Percentiles rank a stretch among this genome's conserved stretches.
Evolutionary conservation across 2,329 filamentous ascomycete genomes (phyloP).

Genomic region (Sclerotinia subarctica): DNA sequence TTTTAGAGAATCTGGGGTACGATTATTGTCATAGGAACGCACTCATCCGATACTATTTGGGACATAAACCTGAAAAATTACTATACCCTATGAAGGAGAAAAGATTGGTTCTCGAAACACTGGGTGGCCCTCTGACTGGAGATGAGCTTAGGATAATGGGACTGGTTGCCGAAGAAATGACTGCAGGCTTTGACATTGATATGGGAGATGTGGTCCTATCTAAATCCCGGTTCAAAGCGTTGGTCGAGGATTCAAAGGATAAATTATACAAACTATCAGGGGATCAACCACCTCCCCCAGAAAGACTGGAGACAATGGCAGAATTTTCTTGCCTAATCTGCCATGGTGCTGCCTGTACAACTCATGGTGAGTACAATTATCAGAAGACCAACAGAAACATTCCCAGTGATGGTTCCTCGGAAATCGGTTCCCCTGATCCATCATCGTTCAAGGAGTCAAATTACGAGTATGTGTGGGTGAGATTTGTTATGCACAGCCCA

Average conservation of each 20-base stretch:
- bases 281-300: not conserved
- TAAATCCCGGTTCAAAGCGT: slow-evolving; percentile 28
- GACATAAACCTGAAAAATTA: slow-evolving; percentile 8
- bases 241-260: slow-evolving; percentile 24
- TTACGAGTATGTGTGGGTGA: slow-evolving; percentile 25
- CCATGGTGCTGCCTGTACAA: slow-evolving; percentile 35
- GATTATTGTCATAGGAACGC: slow-evolving; percentile 18
- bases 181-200: slow-evolving; percentile 24
- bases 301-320: slow-evolving; percentile 30
- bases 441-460: slow-evolving; percentile 19
- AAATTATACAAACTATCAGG: not conserved
- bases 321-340: slow-evolving; percentile 35
- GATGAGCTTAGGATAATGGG: slow-evolving; percentile 7
- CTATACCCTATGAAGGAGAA: slow-evolving; percentile 20
- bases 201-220: slow-evolving; percentile 30
- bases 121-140: slow-evolving; percentile 19
- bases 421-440: not conserved
- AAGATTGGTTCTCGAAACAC: slow-evolving; percentile 22
- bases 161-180: slow-evolving; percentile 26
- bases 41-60: slow-evolving; percentile 29
- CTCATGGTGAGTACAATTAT: slow-evolving; percentile 33
- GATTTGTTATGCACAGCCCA: slow-evolving; percentile 24
- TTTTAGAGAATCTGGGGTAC: slow-evolving; percentile 27
- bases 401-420: slow-evolving; percentile 21
- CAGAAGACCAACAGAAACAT: slow-evolving; percentile 18